These are phyloP conservation scores for Protomyces inundatus DNA, from an alignment of 1,139 yeast genomes.

Conservation along the genomic window DNA sequence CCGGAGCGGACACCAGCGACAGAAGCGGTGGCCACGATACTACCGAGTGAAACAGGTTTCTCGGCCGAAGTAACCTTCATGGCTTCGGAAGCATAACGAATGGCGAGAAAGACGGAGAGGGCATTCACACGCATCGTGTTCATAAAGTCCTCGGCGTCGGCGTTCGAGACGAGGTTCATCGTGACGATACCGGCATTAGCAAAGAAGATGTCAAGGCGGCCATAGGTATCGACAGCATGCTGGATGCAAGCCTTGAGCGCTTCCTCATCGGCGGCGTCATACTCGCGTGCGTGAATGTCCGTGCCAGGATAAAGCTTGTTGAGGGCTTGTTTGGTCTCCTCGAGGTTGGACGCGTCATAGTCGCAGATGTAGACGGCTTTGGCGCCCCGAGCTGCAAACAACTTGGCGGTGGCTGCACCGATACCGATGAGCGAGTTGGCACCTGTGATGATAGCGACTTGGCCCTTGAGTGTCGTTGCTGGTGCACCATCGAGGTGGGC, in stretches of 20 bases:
- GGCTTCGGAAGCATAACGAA: slow-evolving; percentile 28
- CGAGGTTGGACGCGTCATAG: slow-evolving; percentile 23
- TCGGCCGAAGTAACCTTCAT: slow-evolving; percentile 20
- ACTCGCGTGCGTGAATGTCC: slow-evolving; percentile 20
- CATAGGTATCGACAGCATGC: slow-evolving; percentile 25
- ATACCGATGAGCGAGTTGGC: slow-evolving; percentile 29
- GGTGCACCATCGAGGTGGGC: slow-evolving; percentile 12
- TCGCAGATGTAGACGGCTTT: slow-evolving; percentile 29
- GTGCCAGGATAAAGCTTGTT: slow-evolving; percentile 18
- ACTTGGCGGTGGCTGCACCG: slow-evolving; percentile 29
- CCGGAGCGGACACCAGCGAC: slow-evolving; percentile 31
- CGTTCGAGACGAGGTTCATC: slow-evolving; percentile 13
- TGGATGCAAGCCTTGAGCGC: slow-evolving; percentile 22
- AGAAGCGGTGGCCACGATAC: slow-evolving; percentile 31
- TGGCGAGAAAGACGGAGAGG: slow-evolving; percentile 27
- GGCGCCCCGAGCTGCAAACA: slow-evolving; percentile 26
- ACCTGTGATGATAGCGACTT: slow-evolving; percentile 30
- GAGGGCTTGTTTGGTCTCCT: not conserved
- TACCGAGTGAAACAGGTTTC: slow-evolving; percentile 29
- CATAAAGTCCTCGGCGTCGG: slow-evolving; percentile 27
- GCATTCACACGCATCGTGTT: slow-evolving; percentile 28
- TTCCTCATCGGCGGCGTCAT: slow-evolving; percentile 29
- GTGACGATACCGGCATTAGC: slow-evolving; percentile 29
- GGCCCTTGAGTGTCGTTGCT: slow-evolving; percentile 19
- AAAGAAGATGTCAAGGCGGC: slow-evolving; percentile 28